These are phyloP conservation scores for Zasmidium cellare DNA, from an alignment of 2,329 filamentous ascomycete species.

Conservation along the genomic window DNA sequence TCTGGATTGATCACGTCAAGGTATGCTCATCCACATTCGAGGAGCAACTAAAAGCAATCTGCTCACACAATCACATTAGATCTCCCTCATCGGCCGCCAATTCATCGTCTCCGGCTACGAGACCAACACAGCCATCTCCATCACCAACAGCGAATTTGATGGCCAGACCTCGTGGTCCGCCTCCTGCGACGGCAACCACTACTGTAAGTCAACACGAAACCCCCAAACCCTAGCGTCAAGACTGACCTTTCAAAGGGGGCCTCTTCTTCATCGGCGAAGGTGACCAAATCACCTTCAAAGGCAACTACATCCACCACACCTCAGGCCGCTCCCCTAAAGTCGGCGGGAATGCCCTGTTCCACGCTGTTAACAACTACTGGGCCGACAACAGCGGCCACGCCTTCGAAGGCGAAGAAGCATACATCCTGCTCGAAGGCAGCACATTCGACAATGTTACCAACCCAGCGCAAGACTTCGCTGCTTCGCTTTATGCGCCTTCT, in stretches of 20 bases:
- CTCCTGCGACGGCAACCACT: constrained; percentile 55
- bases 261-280: constrained; percentile 58
- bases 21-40: constrained; percentile 28
- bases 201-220: constrained; percentile 29
- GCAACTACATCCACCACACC: constrained; percentile 62
- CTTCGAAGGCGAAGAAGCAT: constrained; percentile 36
- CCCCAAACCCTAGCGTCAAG: constrained; percentile 24
- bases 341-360: constrained; percentile 56
- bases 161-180: constrained; percentile 56
- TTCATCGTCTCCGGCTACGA: constrained; percentile 60
- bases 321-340: constrained; percentile 60
- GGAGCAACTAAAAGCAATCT: constrained; percentile 45
- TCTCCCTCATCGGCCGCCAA: constrained; percentile 60
- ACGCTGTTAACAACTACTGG: constrained; percentile 65
- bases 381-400: constrained; percentile 57
- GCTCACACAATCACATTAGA: constrained; percentile 34
- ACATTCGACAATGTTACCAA: constrained; percentile 18
- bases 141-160: constrained; percentile 63
- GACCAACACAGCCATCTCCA: constrained; percentile 57
- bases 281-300: constrained; percentile 60
- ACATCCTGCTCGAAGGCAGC: constrained; percentile 27
- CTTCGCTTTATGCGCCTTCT: constrained; percentile 14
- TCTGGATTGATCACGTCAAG: constrained; percentile 30
- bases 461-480: constrained; percentile 8
- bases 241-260: background rate